These are phyloP conservation scores for Epichloe brachyelytri DNA, from an alignment of 2,329 filamentous ascomycete genomes.

Conservation along the genomic window DNA sequence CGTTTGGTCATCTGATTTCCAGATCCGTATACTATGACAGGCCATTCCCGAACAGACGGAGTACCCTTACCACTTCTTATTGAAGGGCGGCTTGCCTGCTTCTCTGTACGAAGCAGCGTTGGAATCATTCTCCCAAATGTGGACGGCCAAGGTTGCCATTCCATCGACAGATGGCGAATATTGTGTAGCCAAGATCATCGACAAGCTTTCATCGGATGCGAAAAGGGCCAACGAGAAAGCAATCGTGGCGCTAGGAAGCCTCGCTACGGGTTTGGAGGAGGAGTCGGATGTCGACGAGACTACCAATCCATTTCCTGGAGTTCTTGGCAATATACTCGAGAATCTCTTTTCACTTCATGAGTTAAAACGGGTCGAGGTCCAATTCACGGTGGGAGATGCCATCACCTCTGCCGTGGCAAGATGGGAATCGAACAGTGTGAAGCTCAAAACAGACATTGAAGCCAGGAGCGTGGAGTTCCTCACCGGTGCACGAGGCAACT, in stretches of 20 bases:
- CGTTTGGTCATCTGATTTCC: constrained; percentile 31
- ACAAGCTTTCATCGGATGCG: constrained; percentile 52
- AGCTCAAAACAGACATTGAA: constrained; percentile 64
- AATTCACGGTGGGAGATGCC: constrained; percentile 84
- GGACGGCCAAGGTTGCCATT: constrained; percentile 30
- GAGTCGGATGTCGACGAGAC: background rate
- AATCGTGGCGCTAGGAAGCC: constrained; percentile 65
- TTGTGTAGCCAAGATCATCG: constrained; percentile 35
- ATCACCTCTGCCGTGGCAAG: constrained; percentile 64
- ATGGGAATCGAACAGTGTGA: constrained; percentile 73
- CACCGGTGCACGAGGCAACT: constrained; percentile 25
- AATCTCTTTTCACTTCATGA: constrained; percentile 69
- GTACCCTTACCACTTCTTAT: constrained; percentile 21
- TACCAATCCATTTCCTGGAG: constrained; percentile 16
- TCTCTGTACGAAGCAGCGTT: constrained; percentile 32
- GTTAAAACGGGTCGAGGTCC: constrained; percentile 71
- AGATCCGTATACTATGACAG: constrained; percentile 30
- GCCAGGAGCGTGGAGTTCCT: constrained; percentile 22
- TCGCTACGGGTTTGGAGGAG: constrained; percentile 49
- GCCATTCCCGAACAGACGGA: constrained; percentile 12
- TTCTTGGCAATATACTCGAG: constrained; percentile 45
- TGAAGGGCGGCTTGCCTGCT: constrained; percentile 14
- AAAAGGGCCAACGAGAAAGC: constrained; percentile 74
- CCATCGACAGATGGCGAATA: constrained; percentile 17
- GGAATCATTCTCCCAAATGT: constrained; percentile 33